Evolutionary conservation across 345 rosid species (phyloP).

Genomic region (Eucalyptus sp.): DNA sequence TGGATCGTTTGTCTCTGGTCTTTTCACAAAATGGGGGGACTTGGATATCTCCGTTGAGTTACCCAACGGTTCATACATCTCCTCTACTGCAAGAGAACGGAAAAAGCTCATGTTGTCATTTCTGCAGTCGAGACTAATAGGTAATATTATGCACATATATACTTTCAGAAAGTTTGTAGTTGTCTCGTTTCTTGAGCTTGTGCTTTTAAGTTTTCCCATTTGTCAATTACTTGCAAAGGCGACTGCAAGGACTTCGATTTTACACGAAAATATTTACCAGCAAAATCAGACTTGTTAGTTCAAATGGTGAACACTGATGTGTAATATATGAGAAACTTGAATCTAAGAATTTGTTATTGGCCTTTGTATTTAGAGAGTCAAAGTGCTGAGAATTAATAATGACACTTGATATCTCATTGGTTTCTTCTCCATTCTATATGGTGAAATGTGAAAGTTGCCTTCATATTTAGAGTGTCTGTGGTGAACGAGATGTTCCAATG

Average conservation of each 20-base stretch:
- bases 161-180: background rate
- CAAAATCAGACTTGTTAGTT: background rate
- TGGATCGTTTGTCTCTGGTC: constrained; percentile 77
- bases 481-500: background rate
- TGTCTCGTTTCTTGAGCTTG: background rate
- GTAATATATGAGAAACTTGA: background rate
- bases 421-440: background rate
- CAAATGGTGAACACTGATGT: background rate
- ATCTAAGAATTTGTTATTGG: background rate
- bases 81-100: background rate
- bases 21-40: constrained; percentile 65
- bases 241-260: background rate
- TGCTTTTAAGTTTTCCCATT: background rate
- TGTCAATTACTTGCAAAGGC: background rate
- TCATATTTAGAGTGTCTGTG: background rate
- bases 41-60: constrained; percentile 48
- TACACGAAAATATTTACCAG: background rate
- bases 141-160: background rate
- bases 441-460: background rate
- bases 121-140: background rate
- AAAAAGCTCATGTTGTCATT: background rate
- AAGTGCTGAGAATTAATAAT: background rate
- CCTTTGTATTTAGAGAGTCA: background rate
- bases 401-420: background rate
- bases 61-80: background rate